These are phyloP conservation scores for Saccharomycopsis amapae DNA, from an alignment of 805 yeast species.

Conservation along the genomic window DNA sequence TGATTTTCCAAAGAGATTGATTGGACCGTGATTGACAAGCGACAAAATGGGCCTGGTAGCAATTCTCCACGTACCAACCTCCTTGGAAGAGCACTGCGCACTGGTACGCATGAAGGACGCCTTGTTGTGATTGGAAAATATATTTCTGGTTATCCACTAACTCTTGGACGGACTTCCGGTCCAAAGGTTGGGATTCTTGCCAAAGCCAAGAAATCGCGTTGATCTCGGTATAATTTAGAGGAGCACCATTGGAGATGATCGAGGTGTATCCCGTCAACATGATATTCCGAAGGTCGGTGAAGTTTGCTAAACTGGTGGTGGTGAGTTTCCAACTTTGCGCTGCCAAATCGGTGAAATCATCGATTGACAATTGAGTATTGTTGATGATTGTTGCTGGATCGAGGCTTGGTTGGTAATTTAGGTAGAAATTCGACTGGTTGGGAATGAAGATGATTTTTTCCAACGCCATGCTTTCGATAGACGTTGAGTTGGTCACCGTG, in stretches of 20 bases:
- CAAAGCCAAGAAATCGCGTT: conserved; percentile 15
- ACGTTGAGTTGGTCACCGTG: background rate
- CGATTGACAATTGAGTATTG: background rate
- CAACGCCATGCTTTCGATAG: background rate
- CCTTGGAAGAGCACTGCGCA: conserved; percentile 17
- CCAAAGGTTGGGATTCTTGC: conserved; percentile 11
- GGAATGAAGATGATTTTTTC: background rate
- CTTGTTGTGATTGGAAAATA: background rate
- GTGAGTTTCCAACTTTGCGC: conserved; percentile 11
- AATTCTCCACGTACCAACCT: conserved; percentile 65
- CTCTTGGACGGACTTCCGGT: background rate
- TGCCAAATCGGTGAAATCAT: background rate
- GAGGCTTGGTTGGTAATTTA: too few species aligned
- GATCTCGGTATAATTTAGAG: conserved; percentile 1
- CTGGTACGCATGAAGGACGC: conserved; percentile 8
- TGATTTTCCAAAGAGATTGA: conserved; percentile 38
- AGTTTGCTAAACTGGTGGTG: background rate
- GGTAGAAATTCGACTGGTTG: too few species aligned
- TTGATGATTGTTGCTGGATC: too few species aligned
- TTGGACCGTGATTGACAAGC: conserved; percentile 45
- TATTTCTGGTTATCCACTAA: background rate
- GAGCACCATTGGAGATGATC: background rate
- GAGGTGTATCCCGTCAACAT: conserved; percentile 8
- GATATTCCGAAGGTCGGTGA: conserved; percentile 2
- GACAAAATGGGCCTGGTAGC: conserved; percentile 45